Evolutionary conservation across 345 rosid species (phyloP).

Genomic region (Clarkia xantiana): DNA sequence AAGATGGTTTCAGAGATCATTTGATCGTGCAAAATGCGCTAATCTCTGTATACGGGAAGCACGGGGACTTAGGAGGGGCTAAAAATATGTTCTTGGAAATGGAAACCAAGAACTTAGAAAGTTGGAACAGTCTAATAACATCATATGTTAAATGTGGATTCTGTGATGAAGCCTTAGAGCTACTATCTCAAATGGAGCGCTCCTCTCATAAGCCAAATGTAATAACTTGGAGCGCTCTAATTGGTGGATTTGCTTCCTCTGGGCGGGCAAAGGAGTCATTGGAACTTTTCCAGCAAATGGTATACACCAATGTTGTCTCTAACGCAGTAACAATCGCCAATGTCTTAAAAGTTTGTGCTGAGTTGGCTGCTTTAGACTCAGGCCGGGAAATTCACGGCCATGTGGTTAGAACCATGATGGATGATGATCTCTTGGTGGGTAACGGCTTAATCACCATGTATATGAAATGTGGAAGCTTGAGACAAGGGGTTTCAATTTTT

Average conservation of each 20-base stretch:
- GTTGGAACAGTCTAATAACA: constrained; percentile 62
- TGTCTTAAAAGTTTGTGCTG: constrained; percentile 54
- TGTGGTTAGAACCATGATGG: constrained; percentile 30
- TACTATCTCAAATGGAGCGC: constrained; percentile 32
- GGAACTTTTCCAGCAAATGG: constrained; percentile 6
- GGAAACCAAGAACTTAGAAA: constrained; percentile 32
- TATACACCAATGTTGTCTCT: constrained; percentile 23
- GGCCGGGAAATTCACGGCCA: constrained; percentile 65
- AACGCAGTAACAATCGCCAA: constrained; percentile 46
- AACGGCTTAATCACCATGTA: constrained; percentile 67
- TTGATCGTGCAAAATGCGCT: constrained; percentile 45
- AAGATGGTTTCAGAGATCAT: constrained; percentile 44
- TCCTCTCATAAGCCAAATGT: constrained; percentile 32
- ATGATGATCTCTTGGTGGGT: constrained; percentile 38
- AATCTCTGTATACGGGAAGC: constrained; percentile 41
- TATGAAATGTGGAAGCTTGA: constrained; percentile 47
- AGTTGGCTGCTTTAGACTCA: constrained; percentile 31
- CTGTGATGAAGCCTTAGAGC: constrained; percentile 35
- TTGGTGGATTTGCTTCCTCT: constrained; percentile 45
- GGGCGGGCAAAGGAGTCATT: constrained; percentile 15
- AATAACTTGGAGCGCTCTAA: constrained; percentile 60
- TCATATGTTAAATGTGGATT: constrained; percentile 45
- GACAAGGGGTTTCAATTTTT: constrained; percentile 30
- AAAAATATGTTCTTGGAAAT: constrained; percentile 26
- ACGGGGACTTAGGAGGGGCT: constrained; percentile 30